These are phyloP conservation scores for Dothistroma pini DNA, from an alignment of 2,329 filamentous ascomycete genomes.

Conservation along the genomic window DNA sequence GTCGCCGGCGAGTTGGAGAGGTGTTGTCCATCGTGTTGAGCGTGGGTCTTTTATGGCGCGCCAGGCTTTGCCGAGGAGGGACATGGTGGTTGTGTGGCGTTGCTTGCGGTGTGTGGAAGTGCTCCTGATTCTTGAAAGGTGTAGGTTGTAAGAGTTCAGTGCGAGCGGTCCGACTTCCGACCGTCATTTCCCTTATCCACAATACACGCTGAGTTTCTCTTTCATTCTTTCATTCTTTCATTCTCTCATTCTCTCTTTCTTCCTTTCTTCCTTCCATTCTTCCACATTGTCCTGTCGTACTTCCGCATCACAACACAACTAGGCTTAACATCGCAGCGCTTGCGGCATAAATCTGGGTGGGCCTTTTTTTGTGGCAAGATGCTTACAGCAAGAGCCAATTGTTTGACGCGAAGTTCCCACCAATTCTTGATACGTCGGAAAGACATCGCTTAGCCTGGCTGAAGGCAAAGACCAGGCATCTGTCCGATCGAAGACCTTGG, in stretches of 20 bases:
- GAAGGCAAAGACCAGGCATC: too few species aligned
- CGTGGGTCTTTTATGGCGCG: constrained; percentile 51
- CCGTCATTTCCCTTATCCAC: background rate
- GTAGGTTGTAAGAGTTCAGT: background rate
- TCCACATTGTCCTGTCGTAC: background rate
- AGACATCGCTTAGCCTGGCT: too few species aligned
- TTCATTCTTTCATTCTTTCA: background rate
- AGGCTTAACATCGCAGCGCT: background rate
- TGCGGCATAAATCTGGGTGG: too few species aligned
- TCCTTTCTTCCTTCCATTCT: too few species aligned
- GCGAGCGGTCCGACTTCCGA: background rate
- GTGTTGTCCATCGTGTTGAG: constrained; percentile 61
- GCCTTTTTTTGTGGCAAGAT: too few species aligned
- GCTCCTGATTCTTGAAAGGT: background rate
- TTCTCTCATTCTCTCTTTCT: too few species aligned
- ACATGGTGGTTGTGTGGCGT: constrained; percentile 29
- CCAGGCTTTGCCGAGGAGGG: constrained; percentile 36
- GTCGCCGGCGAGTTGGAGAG: constrained; percentile 66
- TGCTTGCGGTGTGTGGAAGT: background rate
- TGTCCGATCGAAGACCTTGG: too few species aligned
- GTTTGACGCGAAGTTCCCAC: too few species aligned
- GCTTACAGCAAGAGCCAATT: too few species aligned
- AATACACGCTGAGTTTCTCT: background rate
- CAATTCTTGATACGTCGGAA: too few species aligned
- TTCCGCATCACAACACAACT: background rate